Evolutionary conservation across 257 asterid species (phyloP).

Genomic region (Phtheirospermum japonicum): DNA sequence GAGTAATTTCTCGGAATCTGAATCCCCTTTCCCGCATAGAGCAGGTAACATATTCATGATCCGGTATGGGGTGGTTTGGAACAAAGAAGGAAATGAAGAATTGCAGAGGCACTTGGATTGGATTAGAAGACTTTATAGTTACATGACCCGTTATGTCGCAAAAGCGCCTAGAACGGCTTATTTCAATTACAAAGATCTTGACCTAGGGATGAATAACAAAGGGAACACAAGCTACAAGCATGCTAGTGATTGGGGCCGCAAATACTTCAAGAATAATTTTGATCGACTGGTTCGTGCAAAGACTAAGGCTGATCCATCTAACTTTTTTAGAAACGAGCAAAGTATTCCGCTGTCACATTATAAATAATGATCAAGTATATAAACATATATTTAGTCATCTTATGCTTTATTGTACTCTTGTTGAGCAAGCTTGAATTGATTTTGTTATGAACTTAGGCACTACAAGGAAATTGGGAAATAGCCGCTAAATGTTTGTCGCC

Average conservation of each 20-base stretch:
- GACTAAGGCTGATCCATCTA: not conserved
- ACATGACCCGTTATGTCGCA: conserved; percentile 22
- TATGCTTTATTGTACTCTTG: too few relatives aligned
- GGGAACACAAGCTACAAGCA: not conserved
- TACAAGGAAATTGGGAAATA: too few relatives aligned
- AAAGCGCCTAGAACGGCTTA: conserved; percentile 26
- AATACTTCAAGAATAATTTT: not conserved
- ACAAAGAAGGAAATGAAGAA: not conserved
- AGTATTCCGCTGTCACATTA: conserved; percentile 9
- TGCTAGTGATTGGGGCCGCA: conserved; percentile 6
- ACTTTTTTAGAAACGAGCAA: conserved; percentile 2
- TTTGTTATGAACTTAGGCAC: too few relatives aligned
- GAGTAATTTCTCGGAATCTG: not conserved
- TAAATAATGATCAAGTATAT: too few relatives aligned
- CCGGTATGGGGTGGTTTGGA: not conserved
- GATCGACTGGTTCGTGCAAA: conserved; percentile 6
- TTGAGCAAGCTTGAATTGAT: too few relatives aligned
- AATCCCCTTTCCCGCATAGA: not conserved
- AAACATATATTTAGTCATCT: too few relatives aligned
- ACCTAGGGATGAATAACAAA: not conserved
- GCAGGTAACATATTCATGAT: not conserved
- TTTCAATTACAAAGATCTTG: conserved; percentile 29
- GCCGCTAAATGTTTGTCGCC: too few relatives aligned
- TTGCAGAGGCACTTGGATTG: not conserved
- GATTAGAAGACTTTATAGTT: conserved; percentile 1